phyloP scores from a whole-genome alignment of 176 grass and related monocot genomes.

The Paspalum notatum region DNA sequence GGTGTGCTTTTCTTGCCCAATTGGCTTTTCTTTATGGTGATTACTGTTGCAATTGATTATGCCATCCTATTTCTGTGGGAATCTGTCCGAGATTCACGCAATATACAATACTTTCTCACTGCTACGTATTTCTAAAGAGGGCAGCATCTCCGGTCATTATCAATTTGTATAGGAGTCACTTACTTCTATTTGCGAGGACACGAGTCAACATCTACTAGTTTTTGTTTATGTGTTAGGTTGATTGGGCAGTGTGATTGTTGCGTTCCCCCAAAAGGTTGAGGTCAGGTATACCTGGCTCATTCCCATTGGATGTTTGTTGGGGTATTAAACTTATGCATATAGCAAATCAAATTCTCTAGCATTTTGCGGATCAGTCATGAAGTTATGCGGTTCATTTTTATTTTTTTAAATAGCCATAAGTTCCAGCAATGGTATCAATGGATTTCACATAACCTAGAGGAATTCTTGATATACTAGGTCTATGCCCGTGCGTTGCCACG shows the following conservation, averaged over 20 bases:
- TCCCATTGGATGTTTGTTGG: not conserved
- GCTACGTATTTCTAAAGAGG: slow-evolving; percentile 5
- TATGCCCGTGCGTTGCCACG: too few relatives aligned
- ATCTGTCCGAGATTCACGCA: slow-evolving; percentile 37
- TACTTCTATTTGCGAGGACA: slow-evolving; percentile 26
- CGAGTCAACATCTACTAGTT: slow-evolving; percentile 18
- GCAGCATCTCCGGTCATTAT: slow-evolving; percentile 24
- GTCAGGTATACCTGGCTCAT: slow-evolving; percentile 4
- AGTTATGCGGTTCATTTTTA: not conserved
- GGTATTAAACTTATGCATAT: slow-evolving; percentile 12
- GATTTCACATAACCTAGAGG: not conserved
- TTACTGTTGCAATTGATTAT: slow-evolving; percentile 42
- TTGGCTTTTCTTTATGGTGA: not conserved
- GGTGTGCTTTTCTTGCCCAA: slow-evolving; percentile 49
- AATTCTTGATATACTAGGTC: not conserved
- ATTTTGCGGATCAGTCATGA: not conserved
- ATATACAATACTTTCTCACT: slow-evolving; percentile 32
- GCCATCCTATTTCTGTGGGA: slow-evolving; percentile 9
- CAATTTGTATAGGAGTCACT: slow-evolving; percentile 28
- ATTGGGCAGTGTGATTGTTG: slow-evolving; percentile 20
- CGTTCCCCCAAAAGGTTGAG: not conserved
- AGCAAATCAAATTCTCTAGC: not conserved
- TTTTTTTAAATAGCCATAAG: not conserved
- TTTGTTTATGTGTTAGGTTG: slow-evolving; percentile 31
- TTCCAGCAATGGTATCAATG: not conserved